Percentiles rank a stretch among this genome's conserved stretches.
These are phyloP conservation scores for Gynostemma pentaphyllum DNA, from an alignment of 306 rosid genomes.

Conservation along the genomic window DNA sequence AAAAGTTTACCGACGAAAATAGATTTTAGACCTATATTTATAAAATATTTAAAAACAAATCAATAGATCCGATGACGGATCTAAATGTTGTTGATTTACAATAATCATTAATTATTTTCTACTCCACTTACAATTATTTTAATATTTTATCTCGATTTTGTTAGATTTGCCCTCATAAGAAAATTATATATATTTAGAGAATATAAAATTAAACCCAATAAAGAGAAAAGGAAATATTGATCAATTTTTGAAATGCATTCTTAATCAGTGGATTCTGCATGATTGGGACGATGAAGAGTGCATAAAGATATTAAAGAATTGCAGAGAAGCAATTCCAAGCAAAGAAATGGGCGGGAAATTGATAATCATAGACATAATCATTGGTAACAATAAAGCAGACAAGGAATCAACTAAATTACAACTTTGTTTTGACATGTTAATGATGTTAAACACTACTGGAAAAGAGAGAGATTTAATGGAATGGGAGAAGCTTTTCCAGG, in stretches of 20 bases:
- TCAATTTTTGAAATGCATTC: neutral
- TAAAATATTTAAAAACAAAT: too few relatives aligned
- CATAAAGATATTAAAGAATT: constrained; percentile 13
- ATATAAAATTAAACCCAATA: too few relatives aligned
- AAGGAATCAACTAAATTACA: constrained; percentile 19
- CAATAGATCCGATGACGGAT: too few relatives aligned
- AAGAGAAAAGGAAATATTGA: too few relatives aligned
- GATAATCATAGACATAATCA: constrained; percentile 20
- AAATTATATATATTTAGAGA: too few relatives aligned
- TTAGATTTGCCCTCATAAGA: too few relatives aligned
- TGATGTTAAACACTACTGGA: constrained; percentile 30
- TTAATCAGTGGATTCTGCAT: constrained; percentile 22
- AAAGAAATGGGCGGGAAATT: constrained; percentile 19
- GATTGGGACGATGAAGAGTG: constrained; percentile 27
- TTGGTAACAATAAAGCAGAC: constrained; percentile 11
- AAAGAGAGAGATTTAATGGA: constrained; percentile 34
- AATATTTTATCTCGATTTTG: too few relatives aligned
- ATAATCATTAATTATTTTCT: too few relatives aligned
- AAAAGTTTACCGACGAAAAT: too few relatives aligned
- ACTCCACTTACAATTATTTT: too few relatives aligned
- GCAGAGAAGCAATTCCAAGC: constrained; percentile 21
- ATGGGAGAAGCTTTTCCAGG: constrained; percentile 36
- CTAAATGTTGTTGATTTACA: too few relatives aligned
- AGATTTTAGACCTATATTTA: too few relatives aligned
- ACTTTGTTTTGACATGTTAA: constrained; percentile 30